Conservation (phyloP, 2,329 filamentous ascomycete species). For the Monosporascus sp. region DNA sequence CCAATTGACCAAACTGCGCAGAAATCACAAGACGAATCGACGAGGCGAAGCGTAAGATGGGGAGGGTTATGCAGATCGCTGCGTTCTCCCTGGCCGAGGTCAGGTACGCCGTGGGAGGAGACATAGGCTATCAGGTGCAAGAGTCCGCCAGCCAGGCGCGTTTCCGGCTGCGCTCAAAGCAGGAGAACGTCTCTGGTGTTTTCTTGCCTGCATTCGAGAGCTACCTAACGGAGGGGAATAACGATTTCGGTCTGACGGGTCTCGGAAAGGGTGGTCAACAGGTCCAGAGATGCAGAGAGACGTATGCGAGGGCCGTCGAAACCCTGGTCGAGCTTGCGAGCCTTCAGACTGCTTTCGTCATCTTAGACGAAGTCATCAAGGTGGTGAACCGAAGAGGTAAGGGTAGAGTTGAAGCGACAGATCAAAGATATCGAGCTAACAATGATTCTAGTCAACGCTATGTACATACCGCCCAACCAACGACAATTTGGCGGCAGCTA, state of each 20-base stretch:
- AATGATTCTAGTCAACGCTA: conserved; percentile 70
- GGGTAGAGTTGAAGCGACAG: conserved; percentile 16
- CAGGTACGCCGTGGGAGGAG: conserved; percentile 91
- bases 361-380: conserved; percentile 98
- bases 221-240: conserved; percentile 81
- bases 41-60: conserved; percentile 99
- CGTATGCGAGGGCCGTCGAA: conserved; percentile 92
- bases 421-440: conserved; percentile 25
- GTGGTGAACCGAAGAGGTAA: conserved; percentile 91
- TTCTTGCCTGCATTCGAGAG: conserved; percentile 91
- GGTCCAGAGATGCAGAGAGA: conserved; percentile 90
- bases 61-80: conserved; percentile 97
- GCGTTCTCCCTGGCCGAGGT: conserved; percentile 97
- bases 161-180: conserved; percentile 89
- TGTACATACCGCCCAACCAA: conserved; percentile 44
- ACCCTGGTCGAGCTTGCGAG: conserved; percentile 92
- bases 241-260: conserved; percentile 93
- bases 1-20: conserved; percentile 28
- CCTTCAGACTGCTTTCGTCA: conserved; percentile 96
- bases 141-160: conserved; percentile 90
- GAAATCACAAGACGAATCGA: conserved; percentile 97
- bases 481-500: conserved; percentile 9
- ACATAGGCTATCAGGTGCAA: conserved; percentile 95
- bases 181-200: conserved; percentile 98
- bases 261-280: conserved; percentile 96